Evolutionary conservation across 2,329 filamentous ascomycete species (phyloP).

Genomic region (Botryotinia narcissicola): DNA sequence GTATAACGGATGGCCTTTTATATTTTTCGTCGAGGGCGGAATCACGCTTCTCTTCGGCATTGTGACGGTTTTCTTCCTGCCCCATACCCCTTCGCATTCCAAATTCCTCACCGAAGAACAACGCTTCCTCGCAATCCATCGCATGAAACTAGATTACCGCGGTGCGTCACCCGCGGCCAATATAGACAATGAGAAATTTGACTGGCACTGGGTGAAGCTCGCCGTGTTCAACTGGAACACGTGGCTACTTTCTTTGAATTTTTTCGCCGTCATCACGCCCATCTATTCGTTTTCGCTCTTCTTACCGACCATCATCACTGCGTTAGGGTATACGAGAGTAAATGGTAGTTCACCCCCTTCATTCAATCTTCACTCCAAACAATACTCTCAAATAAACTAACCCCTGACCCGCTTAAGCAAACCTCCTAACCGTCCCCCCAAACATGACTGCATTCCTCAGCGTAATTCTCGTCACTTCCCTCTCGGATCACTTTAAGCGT

Average conservation of each 20-base stretch:
- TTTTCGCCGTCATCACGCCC: slow-evolving; percentile 16
- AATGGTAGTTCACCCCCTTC: not conserved
- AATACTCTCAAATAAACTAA: not conserved
- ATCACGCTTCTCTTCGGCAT: slow-evolving; percentile 16
- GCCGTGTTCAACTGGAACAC: slow-evolving; percentile 20
- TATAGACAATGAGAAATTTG: slow-evolving; percentile 17
- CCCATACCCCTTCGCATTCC: slow-evolving; percentile 17
- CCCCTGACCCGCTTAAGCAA: slow-evolving; percentile 43
- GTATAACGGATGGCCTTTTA: slow-evolving; percentile 19
- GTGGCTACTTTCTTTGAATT: slow-evolving; percentile 13
- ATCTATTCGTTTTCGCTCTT: slow-evolving; percentile 45
- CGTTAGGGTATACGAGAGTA: slow-evolving; percentile 51
- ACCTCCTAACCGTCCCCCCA: slow-evolving; percentile 51
- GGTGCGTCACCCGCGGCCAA: not conserved
- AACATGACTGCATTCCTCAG: slow-evolving; percentile 62
- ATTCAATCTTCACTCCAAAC: not conserved
- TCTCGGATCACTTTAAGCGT: slow-evolving; percentile 69
- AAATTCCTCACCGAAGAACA: slow-evolving; percentile 15
- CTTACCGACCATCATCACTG: slow-evolving; percentile 44
- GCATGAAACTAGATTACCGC: slow-evolving; percentile 17
- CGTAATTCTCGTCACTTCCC: slow-evolving; percentile 66
- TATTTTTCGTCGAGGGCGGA: slow-evolving; percentile 19
- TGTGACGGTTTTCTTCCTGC: slow-evolving; percentile 1
- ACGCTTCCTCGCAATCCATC: slow-evolving; percentile 8
- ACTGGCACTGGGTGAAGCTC: slow-evolving; percentile 20